Conservation (phyloP, 2,329 filamentous ascomycete species). For the Aspergillus fischeri region DNA sequence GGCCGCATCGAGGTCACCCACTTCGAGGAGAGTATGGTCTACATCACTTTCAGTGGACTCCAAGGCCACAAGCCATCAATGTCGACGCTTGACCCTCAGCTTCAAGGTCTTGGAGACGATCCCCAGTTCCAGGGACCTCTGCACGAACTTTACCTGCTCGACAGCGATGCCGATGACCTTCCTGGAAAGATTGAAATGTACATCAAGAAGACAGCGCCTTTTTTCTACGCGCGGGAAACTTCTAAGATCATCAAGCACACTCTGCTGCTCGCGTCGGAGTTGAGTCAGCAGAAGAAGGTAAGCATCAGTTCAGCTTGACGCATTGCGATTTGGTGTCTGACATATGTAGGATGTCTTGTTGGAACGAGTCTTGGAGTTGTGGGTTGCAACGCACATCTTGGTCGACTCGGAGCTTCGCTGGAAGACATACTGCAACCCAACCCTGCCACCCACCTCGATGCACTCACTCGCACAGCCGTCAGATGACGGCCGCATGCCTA, state of each 20-base stretch:
- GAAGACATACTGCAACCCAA: constrained; percentile 48
- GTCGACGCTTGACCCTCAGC: constrained; percentile 37
- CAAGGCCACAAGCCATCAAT: constrained; percentile 36
- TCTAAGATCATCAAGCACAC: constrained; percentile 51
- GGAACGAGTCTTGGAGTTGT: constrained; percentile 51
- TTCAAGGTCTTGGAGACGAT: constrained; percentile 39
- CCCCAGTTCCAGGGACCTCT: constrained; percentile 33
- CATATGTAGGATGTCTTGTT: constrained; percentile 43
- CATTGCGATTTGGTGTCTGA: constrained; percentile 9
- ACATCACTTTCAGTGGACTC: constrained; percentile 44
- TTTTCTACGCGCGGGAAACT: constrained; percentile 47
- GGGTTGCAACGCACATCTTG: constrained; percentile 53
- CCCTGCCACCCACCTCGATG: constrained; percentile 32
- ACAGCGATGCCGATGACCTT: constrained; percentile 48
- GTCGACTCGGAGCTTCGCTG: constrained; percentile 47
- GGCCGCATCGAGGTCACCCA: constrained; percentile 54
- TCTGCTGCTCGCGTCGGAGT: constrained; percentile 36
- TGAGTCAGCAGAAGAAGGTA: constrained; percentile 38
- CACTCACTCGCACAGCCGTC: constrained; percentile 35
- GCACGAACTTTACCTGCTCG: constrained; percentile 46
- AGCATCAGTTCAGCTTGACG: not conserved
- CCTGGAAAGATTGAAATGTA: constrained; percentile 52
- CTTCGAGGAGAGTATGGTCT: constrained; percentile 50
- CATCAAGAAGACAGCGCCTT: constrained; percentile 46
- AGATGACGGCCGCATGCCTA: constrained; percentile 38